Percentiles rank a stretch among this genome's conserved stretches.
phyloP scores from a whole-genome alignment of 176 grass and related monocot genomes.

The Oryza meyeriana region DNA sequence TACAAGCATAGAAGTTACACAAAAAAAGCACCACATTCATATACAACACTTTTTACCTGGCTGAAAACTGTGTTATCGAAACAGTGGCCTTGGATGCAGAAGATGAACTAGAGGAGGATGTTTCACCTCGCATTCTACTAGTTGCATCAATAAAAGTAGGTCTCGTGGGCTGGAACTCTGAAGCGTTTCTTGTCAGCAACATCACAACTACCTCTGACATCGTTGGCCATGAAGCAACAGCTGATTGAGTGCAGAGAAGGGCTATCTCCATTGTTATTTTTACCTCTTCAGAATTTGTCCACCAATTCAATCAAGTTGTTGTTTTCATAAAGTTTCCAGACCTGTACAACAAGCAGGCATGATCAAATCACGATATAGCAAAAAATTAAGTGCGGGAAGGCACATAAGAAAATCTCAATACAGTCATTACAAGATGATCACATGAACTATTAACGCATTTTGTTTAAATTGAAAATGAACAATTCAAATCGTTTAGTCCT shows the following conservation, averaged over 20 bases:
- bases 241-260: constrained; percentile 78
- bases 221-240: constrained; percentile 57
- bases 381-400: not conserved
- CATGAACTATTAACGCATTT: not conserved
- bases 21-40: not conserved
- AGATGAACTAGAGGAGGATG: constrained; percentile 57
- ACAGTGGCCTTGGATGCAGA: constrained; percentile 61
- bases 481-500: constrained; percentile 13
- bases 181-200: constrained; percentile 49
- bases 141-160: constrained; percentile 72
- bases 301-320: constrained; percentile 51
- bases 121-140: constrained; percentile 47
- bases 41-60: constrained; percentile 45
- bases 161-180: constrained; percentile 48
- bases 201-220: constrained; percentile 75
- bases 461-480: not conserved
- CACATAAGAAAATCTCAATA: constrained; percentile 22
- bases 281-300: constrained; percentile 49
- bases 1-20: constrained; percentile 27
- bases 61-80: constrained; percentile 52
- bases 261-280: constrained; percentile 65
- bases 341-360: constrained; percentile 38
- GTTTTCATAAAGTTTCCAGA: constrained; percentile 70
- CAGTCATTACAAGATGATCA: not conserved
- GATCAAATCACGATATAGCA: not conserved